Conservation (phyloP, 1,139 yeast genomes). For the Saccharomycopsis phalli region DNA sequence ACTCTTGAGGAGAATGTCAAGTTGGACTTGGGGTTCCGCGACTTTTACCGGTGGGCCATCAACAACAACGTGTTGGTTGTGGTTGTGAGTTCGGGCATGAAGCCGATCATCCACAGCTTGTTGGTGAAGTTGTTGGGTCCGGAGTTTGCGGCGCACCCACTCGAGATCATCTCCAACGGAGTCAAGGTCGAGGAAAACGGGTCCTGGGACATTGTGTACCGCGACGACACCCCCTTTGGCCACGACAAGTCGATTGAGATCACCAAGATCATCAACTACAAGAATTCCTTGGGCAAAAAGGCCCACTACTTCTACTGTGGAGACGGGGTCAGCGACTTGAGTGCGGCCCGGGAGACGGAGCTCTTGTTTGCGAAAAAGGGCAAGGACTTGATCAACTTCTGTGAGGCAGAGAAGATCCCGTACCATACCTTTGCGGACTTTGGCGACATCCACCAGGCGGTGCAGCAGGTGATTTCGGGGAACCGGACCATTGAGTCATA, state of each 20-base stretch:
- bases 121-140: constrained; percentile 73
- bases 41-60: constrained; percentile 72
- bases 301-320: constrained; percentile 55
- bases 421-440: constrained; percentile 75
- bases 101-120: constrained; percentile 75
- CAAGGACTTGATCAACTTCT: constrained; percentile 77
- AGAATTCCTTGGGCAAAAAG: constrained; percentile 41
- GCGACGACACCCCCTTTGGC: constrained; percentile 82
- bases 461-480: constrained; percentile 11
- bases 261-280: constrained; percentile 45
- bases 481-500: constrained; percentile 9
- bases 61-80: constrained; percentile 65
- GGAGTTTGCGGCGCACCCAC: constrained; percentile 29
- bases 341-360: constrained; percentile 94
- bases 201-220: constrained; percentile 76
- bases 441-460: constrained; percentile 41
- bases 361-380: constrained; percentile 89
- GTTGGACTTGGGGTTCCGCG: constrained; percentile 85
- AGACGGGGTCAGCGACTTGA: constrained; percentile 91
- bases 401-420: constrained; percentile 72
- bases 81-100: constrained; percentile 87
- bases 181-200: constrained; percentile 43
- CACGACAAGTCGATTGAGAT: constrained; percentile 89
- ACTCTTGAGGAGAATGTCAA: constrained; percentile 49
- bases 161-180: constrained; percentile 77